These are phyloP conservation scores for Calonectria leucothoes DNA, from an alignment of 2,329 filamentous ascomycete genomes.

Conservation along the genomic window DNA sequence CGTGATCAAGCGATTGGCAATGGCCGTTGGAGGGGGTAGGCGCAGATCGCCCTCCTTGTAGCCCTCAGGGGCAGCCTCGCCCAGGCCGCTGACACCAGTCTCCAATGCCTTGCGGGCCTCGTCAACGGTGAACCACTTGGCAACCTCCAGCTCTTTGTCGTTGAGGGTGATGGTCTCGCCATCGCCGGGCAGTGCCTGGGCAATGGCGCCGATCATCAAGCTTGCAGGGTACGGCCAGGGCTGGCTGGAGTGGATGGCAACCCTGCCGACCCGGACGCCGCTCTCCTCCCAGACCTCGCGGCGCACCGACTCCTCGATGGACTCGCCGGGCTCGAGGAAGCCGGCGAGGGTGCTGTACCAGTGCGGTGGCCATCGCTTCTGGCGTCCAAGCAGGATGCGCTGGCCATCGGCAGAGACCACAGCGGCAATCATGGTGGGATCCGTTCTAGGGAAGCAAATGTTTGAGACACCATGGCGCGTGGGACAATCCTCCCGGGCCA, in stretches of 20 bases:
- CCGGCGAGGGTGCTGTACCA: constrained; percentile 93
- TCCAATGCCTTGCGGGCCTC: constrained; percentile 82
- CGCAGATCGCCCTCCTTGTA: constrained; percentile 83
- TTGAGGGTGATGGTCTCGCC: constrained; percentile 88
- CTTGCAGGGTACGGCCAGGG: constrained; percentile 90
- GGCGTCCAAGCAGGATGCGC: constrained; percentile 84
- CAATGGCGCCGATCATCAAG: constrained; percentile 89
- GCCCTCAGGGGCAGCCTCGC: constrained; percentile 70
- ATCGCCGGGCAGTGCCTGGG: constrained; percentile 77
- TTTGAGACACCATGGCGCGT: constrained; percentile 91
- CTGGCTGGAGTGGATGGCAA: constrained; percentile 85
- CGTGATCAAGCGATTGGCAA: constrained; percentile 88
- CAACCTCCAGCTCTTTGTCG: constrained; percentile 91
- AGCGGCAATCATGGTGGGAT: constrained; percentile 95
- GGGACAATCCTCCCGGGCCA: constrained; percentile 76
- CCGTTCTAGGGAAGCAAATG: constrained; percentile 89
- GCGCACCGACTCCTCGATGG: constrained; percentile 84
- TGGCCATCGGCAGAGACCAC: constrained; percentile 85
- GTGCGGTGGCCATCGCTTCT: constrained; percentile 82
- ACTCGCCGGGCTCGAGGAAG: constrained; percentile 88
- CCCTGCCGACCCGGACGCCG: constrained; percentile 79
- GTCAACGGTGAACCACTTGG: constrained; percentile 87
- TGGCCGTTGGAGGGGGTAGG: constrained; percentile 87
- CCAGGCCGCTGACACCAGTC: constrained; percentile 73
- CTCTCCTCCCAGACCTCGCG: constrained; percentile 90